Base-by-base conservation (phyloP, 106 monocot genomes). In the Agapanthus africanus region DNA sequence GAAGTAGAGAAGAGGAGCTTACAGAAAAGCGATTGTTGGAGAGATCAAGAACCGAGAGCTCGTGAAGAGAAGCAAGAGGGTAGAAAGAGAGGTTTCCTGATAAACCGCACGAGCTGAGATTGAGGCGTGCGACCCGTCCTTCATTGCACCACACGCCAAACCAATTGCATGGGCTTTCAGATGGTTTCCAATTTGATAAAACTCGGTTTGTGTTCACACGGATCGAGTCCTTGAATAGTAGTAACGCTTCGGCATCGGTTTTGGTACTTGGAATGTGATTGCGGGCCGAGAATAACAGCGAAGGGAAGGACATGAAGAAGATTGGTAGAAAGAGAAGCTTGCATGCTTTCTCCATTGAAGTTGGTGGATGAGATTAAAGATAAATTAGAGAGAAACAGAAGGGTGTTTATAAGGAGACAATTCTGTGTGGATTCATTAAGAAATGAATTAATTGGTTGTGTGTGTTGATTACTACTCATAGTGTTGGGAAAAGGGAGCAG, bases 201-300 rank as follows among this genome's bases (percentile, higher is more conserved):
- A 82, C 73, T 38, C 82, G 78, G 31, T 52, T 66, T 0, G 80
- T 78, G 60, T 90, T 84, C 31, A 69, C 52, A 28, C 41, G 57
- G 16, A 90, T 74, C 11, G 75, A 78, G 11, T 54, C 80, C 76
- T 83, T 90, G 82, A 90, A 85, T 42, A 76, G 69, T 15, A 87
- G 47, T 9, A 94, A 67, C 7, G 82, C 86, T 40, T 82, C 82
- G 32, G 67, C 79, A 27, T 93, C 90, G 0, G 69, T 83, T 54
- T 79, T 81, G 16, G 70, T 39, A 21, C 75, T 78, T 7, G 73
- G 38, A 28, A n/a, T 67, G 22, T 6, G 63, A 40, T 35, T 30
- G 2, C 70, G 21, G 33, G 38, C 10, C 11, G 83, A 66, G 1
- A 74, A 76, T 16, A 36, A 37, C 9, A 74, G 40, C 14, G 63